Percentiles rank a stretch among this genome's conserved stretches.
These are phyloP conservation scores for Apostasia ramifera DNA, from an alignment of 106 monocot species.

Conservation along the genomic window DNA sequence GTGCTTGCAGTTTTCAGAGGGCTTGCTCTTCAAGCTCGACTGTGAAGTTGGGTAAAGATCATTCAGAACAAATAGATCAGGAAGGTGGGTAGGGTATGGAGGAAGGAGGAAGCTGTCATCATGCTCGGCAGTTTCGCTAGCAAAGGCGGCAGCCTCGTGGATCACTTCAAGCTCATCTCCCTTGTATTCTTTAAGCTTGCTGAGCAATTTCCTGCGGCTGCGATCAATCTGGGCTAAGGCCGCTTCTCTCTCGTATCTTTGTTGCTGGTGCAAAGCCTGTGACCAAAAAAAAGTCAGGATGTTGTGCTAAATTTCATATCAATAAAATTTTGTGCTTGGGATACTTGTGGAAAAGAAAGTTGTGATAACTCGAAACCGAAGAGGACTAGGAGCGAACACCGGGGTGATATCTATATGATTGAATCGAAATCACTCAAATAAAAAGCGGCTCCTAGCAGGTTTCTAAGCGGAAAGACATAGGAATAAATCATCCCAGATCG, in stretches of 20 bases:
- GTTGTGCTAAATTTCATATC: no score
- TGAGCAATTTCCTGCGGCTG: constrained; percentile 45
- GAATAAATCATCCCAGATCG: no score
- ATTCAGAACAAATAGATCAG: constrained; percentile 41
- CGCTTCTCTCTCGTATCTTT: constrained; percentile 74
- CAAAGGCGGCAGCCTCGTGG: constrained; percentile 63
- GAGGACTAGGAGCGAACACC: no score
- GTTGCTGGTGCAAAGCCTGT: constrained; percentile 69
- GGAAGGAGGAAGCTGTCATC: constrained; percentile 59
- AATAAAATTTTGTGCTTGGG: no score
- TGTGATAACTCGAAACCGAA: no score
- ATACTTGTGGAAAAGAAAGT: no score
- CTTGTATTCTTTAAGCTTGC: constrained; percentile 67
- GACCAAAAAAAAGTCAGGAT: neutral
- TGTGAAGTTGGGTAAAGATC: constrained; percentile 23
- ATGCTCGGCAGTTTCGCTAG: constrained; percentile 37
- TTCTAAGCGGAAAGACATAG: no score
- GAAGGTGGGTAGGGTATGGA: constrained; percentile 45
- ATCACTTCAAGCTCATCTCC: constrained; percentile 60
- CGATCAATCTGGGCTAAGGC: constrained; percentile 57
- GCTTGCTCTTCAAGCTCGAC: constrained; percentile 12
- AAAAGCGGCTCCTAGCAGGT: no score
- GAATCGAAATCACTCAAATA: no score
- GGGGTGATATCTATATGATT: no score
- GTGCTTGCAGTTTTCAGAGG: neutral